Evolutionary conservation across 2,329 filamentous ascomycete genomes (phyloP), one percentile per base, ranked within the genome.

Genomic region (Stagonosporopsis cucurbitacearum): DNA sequence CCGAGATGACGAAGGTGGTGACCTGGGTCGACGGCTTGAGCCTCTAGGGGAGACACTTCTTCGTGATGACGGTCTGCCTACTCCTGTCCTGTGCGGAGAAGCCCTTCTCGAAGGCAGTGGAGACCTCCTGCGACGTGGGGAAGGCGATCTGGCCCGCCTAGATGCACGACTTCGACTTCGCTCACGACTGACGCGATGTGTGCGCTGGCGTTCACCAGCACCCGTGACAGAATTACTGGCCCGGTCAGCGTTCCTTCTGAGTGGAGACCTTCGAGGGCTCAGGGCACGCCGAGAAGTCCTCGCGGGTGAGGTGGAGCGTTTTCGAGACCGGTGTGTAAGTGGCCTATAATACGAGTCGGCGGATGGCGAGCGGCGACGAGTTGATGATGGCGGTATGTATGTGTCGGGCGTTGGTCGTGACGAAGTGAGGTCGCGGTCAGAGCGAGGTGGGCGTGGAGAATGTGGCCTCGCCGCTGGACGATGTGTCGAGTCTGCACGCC

Each of bases 351-450:
- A 65, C 26, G 75, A 76, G 40, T 79, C 77, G 56, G 61, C 65
- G 13, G 78, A 80, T 13, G 67, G 74, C 32, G 78, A 80, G 52
- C 76, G 77, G 42, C 73, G 76, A 36, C 74, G 77, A 51, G 66
- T 61, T 12, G 70, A 51, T 7, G 63, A 54, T 0, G 60, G 44
- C 30, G 70, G 70, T 25, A 75, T 65, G 62, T 77, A 75, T 23
- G 69, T 64, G 55, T 74, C 72, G 48, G 75, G 74, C 17, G 76
- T 74, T 22, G 64, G 66, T 47, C 73, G 67, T 53, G 70, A 69
- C 52, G 68, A 56, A 13, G 64, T 57, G 60, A 69, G 67, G 48
- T 76, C 72, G 59, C 66, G 68, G 43, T 76, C 68, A 44, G 66
- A 59, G 55, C 69, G 71, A 36, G 55, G 50, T 20, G 64, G 58